Base-by-base conservation (phyloP, 768 basidiomycete species). In the Mycena sanguinolenta region DNA sequence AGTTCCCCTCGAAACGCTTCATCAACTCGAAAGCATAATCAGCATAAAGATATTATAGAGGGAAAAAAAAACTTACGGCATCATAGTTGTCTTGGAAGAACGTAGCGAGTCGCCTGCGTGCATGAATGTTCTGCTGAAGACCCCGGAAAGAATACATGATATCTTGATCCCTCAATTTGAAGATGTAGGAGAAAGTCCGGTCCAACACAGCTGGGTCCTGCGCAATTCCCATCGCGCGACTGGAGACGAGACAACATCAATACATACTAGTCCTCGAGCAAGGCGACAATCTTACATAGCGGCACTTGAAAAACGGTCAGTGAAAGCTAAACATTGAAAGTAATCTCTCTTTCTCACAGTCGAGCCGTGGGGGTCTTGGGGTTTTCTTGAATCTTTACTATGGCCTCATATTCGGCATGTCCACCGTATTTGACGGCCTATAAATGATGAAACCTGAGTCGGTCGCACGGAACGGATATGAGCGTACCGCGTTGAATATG, bases 381-480 rank as follows among this genome's bases (percentile, higher is more conserved):
- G 65, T 92, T 90, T 74, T 90, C 87, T 76, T 91, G 90, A 38
- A 96, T 85, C 69, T 84, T 83, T 74, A 90, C 85, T 49, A 92
- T 84, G 42, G 91, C 90, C 38, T 94, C 89, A 75, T 91, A 97
- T 76, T 97, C 96, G 28, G 81, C 82, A 38, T 80, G 80, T 25
- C 95, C 94, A 46, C 94, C 95, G 75, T 93, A 82, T 77, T 87
- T 85, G 64, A 95, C 92, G 61, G 91, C 91, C 90, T 93, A 75
- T 58, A 38, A 67, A 59, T 17, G 25, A 42, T 42, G 21, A 34
- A 39, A 36, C 46, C 50, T 60, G 63, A 42, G 23, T 58, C 25
- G 42, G 50, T 27, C 30, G 38, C n/a, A 52, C 16, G 74, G 6
- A 38, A 59, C 34, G 60, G 8, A 28, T n/a, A 38, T 50, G 32